phyloP scores from a whole-genome alignment of 2,329 filamentous ascomycete genomes.

The Xylariaceae sp. region DNA sequence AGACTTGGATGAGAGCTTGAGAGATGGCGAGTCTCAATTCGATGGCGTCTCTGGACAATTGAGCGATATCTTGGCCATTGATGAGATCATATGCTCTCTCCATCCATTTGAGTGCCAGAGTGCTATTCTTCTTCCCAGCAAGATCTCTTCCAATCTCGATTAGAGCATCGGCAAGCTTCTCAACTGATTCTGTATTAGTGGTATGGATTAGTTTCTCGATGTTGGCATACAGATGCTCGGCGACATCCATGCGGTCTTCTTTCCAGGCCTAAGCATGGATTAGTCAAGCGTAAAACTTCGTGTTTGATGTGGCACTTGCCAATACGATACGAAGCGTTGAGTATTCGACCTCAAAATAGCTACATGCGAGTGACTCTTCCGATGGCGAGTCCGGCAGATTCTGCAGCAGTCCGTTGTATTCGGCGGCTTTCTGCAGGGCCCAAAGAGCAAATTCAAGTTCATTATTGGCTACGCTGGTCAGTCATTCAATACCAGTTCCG shows the following conservation, averaged over 20 bases:
- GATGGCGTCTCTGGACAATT: conserved; percentile 52
- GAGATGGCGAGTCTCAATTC: conserved; percentile 63
- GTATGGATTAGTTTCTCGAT: conserved; percentile 37
- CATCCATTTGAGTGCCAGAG: conserved; percentile 65
- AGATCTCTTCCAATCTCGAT: conserved; percentile 66
- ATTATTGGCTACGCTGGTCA: conserved; percentile 38
- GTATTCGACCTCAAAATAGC: conserved; percentile 54
- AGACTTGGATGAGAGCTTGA: conserved; percentile 55
- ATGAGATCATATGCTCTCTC: conserved; percentile 60
- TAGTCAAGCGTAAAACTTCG: conserved; percentile 11
- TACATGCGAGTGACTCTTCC: conserved; percentile 32
- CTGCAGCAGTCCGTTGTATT: conserved; percentile 44
- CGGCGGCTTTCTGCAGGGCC: conserved; percentile 59
- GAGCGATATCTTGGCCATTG: conserved; percentile 48
- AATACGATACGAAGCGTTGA: conserved; percentile 60
- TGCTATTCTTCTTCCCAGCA: conserved; percentile 46
- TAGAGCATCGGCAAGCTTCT: conserved; percentile 61
- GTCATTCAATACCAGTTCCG: conserved; percentile 6
- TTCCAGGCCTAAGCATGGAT: conserved; percentile 59
- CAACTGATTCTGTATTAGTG: conserved; percentile 47
- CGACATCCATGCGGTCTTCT: conserved; percentile 65
- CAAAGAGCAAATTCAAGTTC: conserved; percentile 55
- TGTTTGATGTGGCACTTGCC: conserved; percentile 41
- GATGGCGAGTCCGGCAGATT: conserved; percentile 26
- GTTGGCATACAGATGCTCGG: conserved; percentile 71